Evolutionary conservation across 225 moss, liverwort and hornwort species (phyloP).

Genomic region (Antitrichia curtipendula): DNA sequence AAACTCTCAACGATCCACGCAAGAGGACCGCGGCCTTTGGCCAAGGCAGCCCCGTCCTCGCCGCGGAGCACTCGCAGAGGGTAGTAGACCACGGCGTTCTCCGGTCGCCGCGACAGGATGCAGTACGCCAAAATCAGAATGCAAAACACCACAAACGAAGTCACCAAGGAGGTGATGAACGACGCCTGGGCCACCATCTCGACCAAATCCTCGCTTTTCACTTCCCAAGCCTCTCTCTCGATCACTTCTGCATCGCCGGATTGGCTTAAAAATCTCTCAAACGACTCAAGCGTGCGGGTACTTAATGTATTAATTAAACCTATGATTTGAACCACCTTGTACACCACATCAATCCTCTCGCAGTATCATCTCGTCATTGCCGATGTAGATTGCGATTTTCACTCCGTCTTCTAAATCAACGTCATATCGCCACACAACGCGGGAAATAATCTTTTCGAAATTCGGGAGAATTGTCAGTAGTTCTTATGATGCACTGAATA

Average conservation of each 20-base stretch:
- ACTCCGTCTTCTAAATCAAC: not conserved
- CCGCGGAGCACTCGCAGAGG: constrained; percentile 34
- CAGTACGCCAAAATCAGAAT: constrained; percentile 29
- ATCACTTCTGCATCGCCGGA: not conserved
- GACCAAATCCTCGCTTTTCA: not conserved
- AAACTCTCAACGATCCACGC: constrained; percentile 45
- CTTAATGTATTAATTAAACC: not conserved
- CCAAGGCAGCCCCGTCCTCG: constrained; percentile 2
- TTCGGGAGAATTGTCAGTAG: not conserved
- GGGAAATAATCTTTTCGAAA: not conserved
- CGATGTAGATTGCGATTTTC: not conserved
- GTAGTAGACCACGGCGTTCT: constrained; percentile 51
- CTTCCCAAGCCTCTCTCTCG: not conserved
- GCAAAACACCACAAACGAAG: constrained; percentile 37
- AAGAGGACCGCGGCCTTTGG: constrained; percentile 16
- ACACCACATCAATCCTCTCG: not conserved
- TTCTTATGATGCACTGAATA: not conserved
- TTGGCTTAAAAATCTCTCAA: not conserved
- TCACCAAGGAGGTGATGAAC: constrained; percentile 57
- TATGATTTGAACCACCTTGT: not conserved
- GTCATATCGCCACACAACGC: not conserved
- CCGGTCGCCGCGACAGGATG: constrained; percentile 23
- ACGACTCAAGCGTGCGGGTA: not conserved
- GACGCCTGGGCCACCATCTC: constrained; percentile 39
- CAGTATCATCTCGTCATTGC: not conserved